Evolutionary conservation across 768 basidiomycete genomes (phyloP).

Genomic region (Wakefieldia striispora): DNA sequence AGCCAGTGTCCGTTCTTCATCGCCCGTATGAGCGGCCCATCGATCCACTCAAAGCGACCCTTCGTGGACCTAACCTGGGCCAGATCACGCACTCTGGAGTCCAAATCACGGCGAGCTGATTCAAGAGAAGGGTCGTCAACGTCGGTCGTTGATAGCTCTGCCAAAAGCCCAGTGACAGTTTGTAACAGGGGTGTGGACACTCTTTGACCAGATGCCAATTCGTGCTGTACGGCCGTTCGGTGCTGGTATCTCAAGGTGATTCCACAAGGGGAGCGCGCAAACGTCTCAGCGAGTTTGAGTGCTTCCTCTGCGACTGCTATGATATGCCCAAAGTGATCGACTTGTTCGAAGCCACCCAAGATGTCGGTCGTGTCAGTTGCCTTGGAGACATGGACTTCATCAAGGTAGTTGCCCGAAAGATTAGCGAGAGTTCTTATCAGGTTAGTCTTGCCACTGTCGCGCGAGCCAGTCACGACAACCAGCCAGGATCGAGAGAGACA

Average conservation of each 20-base stretch:
- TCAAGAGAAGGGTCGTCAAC: conserved; percentile 11
- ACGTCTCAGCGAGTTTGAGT: conserved; percentile 36
- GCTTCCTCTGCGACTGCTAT: conserved; percentile 40
- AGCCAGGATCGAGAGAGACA: conserved; percentile 81
- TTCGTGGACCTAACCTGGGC: conserved; percentile 24
- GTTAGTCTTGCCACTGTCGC: conserved; percentile 75
- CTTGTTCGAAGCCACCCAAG: conserved; percentile 94
- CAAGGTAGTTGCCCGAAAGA: conserved; percentile 63
- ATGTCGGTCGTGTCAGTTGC: conserved; percentile 94
- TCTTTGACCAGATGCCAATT: conserved; percentile 13
- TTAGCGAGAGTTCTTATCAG: conserved; percentile 69
- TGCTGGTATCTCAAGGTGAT: conserved; percentile 17
- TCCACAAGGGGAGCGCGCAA: conserved; percentile 35
- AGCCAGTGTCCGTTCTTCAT: conserved; percentile 89
- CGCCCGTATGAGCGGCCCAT: conserved; percentile 86
- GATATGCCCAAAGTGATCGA: conserved; percentile 50
- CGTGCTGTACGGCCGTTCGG: conserved; percentile 11
- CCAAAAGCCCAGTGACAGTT: conserved; percentile 28
- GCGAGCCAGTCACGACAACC: conserved; percentile 79
- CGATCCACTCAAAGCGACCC: conserved; percentile 89
- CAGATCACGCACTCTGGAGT: conserved; percentile 23
- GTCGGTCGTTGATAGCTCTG: conserved; percentile 20
- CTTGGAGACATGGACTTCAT: conserved; percentile 76
- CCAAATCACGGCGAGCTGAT: conserved; percentile 12
- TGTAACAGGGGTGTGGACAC: conserved; percentile 24